A percentile compares a stretch with the other conserved stretches of the same genome.
These are phyloP conservation scores for Phoma sp. DNA, from an alignment of 2,329 filamentous ascomycete species.

Conservation along the genomic window DNA sequence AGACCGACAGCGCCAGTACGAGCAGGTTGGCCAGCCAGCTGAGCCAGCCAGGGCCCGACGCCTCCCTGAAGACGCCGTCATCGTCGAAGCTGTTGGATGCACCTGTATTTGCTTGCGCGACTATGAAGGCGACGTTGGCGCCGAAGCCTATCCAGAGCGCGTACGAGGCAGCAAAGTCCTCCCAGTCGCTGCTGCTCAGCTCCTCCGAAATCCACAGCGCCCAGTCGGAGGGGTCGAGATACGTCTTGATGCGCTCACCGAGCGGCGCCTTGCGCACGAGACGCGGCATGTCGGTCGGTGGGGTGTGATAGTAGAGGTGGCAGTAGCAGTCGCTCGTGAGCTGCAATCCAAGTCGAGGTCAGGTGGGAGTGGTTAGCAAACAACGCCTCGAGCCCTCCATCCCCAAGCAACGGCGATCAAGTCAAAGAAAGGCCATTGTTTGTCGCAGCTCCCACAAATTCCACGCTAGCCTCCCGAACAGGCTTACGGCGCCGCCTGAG, in stretches of 20 bases:
- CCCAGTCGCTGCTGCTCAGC: conserved; percentile 89
- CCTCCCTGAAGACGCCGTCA: conserved; percentile 81
- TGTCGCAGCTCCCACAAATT: conserved; percentile 2
- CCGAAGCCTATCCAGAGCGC: conserved; percentile 76
- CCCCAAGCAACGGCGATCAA: not conserved
- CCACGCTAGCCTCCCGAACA: conserved; percentile 1
- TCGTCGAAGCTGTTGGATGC: conserved; percentile 54
- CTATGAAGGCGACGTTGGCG: conserved; percentile 79
- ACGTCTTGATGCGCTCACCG: conserved; percentile 76
- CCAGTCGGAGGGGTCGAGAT: conserved; percentile 87
- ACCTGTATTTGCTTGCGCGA: conserved; percentile 79
- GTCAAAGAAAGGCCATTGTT: conserved; percentile 1
- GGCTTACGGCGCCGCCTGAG: conserved; percentile 1
- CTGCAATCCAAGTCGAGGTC: not conserved
- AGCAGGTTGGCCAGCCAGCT: conserved; percentile 70
- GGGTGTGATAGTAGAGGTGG: not conserved
- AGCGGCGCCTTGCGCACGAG: conserved; percentile 83
- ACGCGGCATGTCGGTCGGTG: conserved; percentile 67
- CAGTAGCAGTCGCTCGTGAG: not conserved
- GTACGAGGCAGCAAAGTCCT: conserved; percentile 74
- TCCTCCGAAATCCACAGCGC: conserved; percentile 91
- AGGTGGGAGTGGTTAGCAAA: too few species aligned
- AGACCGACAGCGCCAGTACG: conserved; percentile 69
- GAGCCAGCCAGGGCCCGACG: conserved; percentile 64
- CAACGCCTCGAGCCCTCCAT: conserved; percentile 22